These are phyloP conservation scores for Exophiala xenobiotica DNA, from an alignment of 2,329 filamentous ascomycete genomes.

Conservation along the genomic window DNA sequence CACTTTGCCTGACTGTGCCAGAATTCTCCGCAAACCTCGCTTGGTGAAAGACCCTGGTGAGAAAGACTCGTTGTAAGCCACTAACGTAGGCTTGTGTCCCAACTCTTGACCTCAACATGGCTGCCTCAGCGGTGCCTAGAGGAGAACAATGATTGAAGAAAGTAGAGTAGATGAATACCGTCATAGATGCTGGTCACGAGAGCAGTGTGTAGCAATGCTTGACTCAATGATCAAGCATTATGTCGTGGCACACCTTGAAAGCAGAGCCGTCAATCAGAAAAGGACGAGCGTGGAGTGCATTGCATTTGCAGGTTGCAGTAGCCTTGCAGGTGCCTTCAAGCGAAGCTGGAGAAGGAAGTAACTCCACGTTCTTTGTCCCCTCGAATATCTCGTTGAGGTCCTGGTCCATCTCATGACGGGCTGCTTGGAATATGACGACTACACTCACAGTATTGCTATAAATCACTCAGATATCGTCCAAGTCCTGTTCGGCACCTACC, in stretches of 20 bases:
- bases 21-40: neutral
- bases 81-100: too few relatives aligned
- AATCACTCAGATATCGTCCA: too few relatives aligned
- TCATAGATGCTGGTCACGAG: neutral
- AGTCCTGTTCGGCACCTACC: neutral
- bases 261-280: neutral
- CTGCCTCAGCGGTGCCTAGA: too few relatives aligned
- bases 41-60: too few relatives aligned
- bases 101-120: too few relatives aligned
- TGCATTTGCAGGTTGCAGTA: slow-evolving; percentile 8
- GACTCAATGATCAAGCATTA: neutral
- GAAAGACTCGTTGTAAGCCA: too few relatives aligned
- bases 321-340: neutral
- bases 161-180: too few relatives aligned
- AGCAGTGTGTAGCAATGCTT: neutral
- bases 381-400: neutral
- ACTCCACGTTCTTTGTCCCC: neutral
- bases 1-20: slow-evolving; percentile 1
- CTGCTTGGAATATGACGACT: too few relatives aligned
- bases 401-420: too few relatives aligned
- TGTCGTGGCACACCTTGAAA: neutral
- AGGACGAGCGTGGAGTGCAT: slow-evolving; percentile 9
- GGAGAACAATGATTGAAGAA: too few relatives aligned
- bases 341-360: neutral
- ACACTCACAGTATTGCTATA: too few relatives aligned